Base-by-base conservation (phyloP, 2,329 filamentous ascomycete species). In the Exophiala sideris region DNA sequence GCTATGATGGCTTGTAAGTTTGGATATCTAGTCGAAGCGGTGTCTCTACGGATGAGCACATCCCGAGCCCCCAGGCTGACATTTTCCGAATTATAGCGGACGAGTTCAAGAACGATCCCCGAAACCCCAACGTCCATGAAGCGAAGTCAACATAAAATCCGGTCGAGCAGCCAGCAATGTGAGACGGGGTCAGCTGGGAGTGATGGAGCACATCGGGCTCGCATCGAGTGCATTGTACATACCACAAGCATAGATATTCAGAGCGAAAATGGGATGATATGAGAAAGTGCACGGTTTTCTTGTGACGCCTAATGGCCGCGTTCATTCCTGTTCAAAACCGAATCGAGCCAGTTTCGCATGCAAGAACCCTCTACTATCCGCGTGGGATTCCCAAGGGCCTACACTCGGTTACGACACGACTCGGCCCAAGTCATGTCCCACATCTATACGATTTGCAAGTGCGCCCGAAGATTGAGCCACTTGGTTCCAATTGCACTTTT, bases 81-180 rank as follows among this genome's bases (percentile, higher is more conserved):
- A 9, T 32, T 11, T 9, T 11, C 18, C 12, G 2, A 48, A 53
- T 41, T 45, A 54, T 47, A 97, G 92, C 85, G 79, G 89, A 88
- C 67, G 90, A 97, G 79, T 96, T 83, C 84, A 95, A 91, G 86
- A 95, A 96, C 81, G 92, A 97, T 77, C 90, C 91, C 64, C 86
- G 91, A 75, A 96, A 96, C 67, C 74, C 74, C 57, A 72, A 74
- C 64, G 65, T 66, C 65, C 61, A 64, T 16, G 45, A 58, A 33
- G 38, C 60, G 20, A 59, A 56, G 33, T 24, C 46, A 18, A 14
- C 45, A 33, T 56, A 56, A 52, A 48, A 16, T 3, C 29, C 45
- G n/a, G 38, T 6, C 10, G 8, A 44, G 41, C 14, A 18, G 38
- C 47, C 7, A 12, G 46, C 3, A 18, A 24, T 16, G 33, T 36